A percentile compares a stretch with the other conserved stretches of the same genome.
These are phyloP conservation scores for Meyerozyma athensensis DNA, from an alignment of 1,139 yeast genomes.

Conservation along the genomic window DNA sequence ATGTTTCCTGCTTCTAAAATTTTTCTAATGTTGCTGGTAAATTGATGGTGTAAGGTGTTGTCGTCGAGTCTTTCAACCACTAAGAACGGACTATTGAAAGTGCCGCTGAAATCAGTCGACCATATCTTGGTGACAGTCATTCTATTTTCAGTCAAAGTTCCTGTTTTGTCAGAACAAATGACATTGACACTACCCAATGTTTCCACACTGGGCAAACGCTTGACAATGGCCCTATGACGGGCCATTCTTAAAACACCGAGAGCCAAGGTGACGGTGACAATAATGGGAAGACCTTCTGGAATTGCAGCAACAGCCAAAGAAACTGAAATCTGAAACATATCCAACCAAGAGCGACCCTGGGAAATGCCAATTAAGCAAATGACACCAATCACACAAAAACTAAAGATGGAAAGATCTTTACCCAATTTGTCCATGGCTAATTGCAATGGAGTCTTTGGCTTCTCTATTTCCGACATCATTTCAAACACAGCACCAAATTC, in stretches of 20 bases:
- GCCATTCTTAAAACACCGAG: conserved; percentile 96
- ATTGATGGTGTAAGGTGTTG: conserved; percentile 33
- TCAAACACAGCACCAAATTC: conserved; percentile 86
- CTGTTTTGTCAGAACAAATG: conserved; percentile 92
- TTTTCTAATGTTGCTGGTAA: conserved; percentile 48
- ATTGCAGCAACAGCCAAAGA: conserved; percentile 97
- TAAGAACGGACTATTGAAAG: conserved; percentile 40
- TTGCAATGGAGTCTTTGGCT: conserved; percentile 95
- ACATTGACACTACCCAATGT: conserved; percentile 94
- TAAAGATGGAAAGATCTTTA: conserved; percentile 74
- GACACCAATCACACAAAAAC: conserved; percentile 80
- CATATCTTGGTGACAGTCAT: conserved; percentile 88
- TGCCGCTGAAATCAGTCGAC: conserved; percentile 69
- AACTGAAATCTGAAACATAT: conserved; percentile 95
- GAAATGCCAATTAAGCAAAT: conserved; percentile 82
- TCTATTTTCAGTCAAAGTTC: conserved; percentile 89
- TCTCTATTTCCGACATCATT: conserved; percentile 91
- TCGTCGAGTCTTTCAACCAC: conserved; percentile 44
- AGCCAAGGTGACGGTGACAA: conserved; percentile 93
- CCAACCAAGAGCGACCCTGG: conserved; percentile 92
- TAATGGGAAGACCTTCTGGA: conserved; percentile 95
- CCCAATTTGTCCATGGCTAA: conserved; percentile 93
- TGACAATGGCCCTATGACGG: conserved; percentile 83
- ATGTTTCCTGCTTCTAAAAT: conserved; percentile 66
- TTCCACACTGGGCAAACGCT: conserved; percentile 90